Conservation (phyloP, 2,329 filamentous ascomycete species). For the Trichoderma harzianum region DNA sequence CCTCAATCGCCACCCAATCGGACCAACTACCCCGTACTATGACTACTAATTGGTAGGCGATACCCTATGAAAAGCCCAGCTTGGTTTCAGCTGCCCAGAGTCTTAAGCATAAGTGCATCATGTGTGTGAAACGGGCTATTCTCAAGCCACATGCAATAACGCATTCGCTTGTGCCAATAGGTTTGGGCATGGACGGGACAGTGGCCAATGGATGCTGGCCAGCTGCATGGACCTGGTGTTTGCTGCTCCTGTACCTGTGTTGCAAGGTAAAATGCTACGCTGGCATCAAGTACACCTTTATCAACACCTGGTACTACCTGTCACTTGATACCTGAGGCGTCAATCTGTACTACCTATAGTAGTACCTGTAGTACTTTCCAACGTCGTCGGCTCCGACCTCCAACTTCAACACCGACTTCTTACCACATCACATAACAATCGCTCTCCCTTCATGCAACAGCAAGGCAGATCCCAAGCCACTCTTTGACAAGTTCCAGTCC, state of each 20-base stretch:
- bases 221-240: neutral
- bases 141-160: conserved; percentile 6
- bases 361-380: neutral
- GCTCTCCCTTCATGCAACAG: neutral
- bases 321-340: neutral
- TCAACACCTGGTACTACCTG: neutral
- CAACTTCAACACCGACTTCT: neutral
- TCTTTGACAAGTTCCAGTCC: neutral
- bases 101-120: neutral
- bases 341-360: neutral
- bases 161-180: neutral
- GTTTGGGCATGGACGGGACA: neutral
- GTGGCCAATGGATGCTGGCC: neutral
- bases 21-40: neutral
- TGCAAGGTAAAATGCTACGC: neutral
- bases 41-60: neutral
- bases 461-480: neutral
- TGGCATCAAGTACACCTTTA: neutral
- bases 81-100: neutral
- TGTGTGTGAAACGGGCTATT: conserved; percentile 1
- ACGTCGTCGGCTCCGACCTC: neutral
- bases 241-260: neutral
- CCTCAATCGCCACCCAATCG: neutral
- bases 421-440: neutral
- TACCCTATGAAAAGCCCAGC: neutral